Conservation (phyloP, 2,329 filamentous ascomycete genomes). For the Talaromyces sp. region DNA sequence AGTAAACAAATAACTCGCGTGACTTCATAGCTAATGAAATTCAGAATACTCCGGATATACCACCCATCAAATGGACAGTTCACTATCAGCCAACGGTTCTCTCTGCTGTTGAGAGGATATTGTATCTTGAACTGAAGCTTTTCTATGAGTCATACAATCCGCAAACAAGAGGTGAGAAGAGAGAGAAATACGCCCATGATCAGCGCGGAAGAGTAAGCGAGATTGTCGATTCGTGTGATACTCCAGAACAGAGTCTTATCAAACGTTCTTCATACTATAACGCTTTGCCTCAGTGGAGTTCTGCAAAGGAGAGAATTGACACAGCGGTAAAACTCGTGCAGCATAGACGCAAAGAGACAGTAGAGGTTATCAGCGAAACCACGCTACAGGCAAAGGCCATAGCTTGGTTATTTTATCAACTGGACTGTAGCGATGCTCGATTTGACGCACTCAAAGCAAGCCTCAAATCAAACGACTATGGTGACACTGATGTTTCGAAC, state of each 20-base stretch:
- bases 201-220: slow-evolving; percentile 40
- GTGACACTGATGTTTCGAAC: slow-evolving; percentile 25
- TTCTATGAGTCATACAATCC: slow-evolving; percentile 50
- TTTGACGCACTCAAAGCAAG: slow-evolving; percentile 27
- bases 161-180: slow-evolving; percentile 28
- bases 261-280: slow-evolving; percentile 41
- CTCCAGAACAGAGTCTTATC: slow-evolving; percentile 51
- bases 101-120: slow-evolving; percentile 44
- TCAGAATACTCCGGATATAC: slow-evolving; percentile 40
- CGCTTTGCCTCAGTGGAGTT: slow-evolving; percentile 24
- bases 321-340: slow-evolving; percentile 31
- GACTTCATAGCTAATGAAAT: slow-evolving; percentile 1
- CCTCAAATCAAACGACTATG: slow-evolving; percentile 26
- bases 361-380: slow-evolving; percentile 21
- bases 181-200: slow-evolving; percentile 24
- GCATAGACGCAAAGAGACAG: slow-evolving; percentile 22
- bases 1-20: background rate
- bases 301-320: slow-evolving; percentile 23
- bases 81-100: slow-evolving; percentile 42
- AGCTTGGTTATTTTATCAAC: slow-evolving; percentile 27
- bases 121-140: slow-evolving; percentile 54
- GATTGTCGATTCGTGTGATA: slow-evolving; percentile 42
- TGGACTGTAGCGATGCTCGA: slow-evolving; percentile 20
- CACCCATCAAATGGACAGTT: slow-evolving; percentile 43
- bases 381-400: slow-evolving; percentile 24